Evolutionary conservation across 345 rosid genomes (phyloP), one percentile per base, ranked within the genome.

Genomic region (Fremontodendron californicum): DNA sequence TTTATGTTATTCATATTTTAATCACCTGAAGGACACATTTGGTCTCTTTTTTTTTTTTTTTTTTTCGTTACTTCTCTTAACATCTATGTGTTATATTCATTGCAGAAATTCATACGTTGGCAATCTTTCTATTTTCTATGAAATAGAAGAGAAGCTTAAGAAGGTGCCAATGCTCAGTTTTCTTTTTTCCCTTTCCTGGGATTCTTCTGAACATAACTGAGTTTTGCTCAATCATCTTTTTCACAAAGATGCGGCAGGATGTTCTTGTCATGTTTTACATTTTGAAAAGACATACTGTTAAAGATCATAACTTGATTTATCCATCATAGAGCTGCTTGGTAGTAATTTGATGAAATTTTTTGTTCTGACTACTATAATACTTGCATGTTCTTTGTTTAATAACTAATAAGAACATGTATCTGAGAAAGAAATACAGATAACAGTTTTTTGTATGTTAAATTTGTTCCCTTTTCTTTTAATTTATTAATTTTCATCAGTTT

Each of bases 91-190:
- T 35, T 51, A n/a, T 57, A 16, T 66, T 61, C 13, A 0, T 68
- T 86, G 81, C 89, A 95, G 99, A 76, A 93, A 89, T 70, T 93
- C 99, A 55, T 95, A 86, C 80, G 89, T 93, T 74, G 97, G 99
- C 79, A 95, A 95, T 71, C 74, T 81, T 64, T 73, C 88, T 68
- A 66, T 93, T 81, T 90, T 95, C 82, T 79, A 76, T 80, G 94
- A 93, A 80, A 88, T 93, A 77, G 93, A 88, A 75, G 90, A 91
- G 78, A 90, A 88, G 85, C 85, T 93, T 81, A 86, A 81, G 61
- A 90, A 89, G 98, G 99, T 89, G 74, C 39, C 55, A 49, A 19
- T 15, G 51, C 13, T 74, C 29, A 23, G 15, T 73, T 48, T 75
- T 60, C 77, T 25, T 55, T 70, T 16, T 71, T 31, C 74, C 62